Percentiles rank a stretch among this genome's conserved stretches.
Evolutionary conservation across 1,139 yeast species (phyloP).

Genomic region (Blastobotrys ciferrii): DNA sequence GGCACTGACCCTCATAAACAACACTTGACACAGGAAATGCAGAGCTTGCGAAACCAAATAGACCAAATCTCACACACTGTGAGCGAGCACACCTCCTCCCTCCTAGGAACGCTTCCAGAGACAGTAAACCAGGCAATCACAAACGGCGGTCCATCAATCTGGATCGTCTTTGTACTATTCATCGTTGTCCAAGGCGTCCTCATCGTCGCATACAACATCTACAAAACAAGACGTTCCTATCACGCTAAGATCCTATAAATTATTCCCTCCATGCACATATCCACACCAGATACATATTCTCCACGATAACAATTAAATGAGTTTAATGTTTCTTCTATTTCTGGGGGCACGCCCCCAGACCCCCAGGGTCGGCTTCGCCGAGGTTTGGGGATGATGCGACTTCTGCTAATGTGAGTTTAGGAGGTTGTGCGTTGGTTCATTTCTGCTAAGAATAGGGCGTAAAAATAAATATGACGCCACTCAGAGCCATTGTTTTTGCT

Average conservation of each 20-base stretch:
- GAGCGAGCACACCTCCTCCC: slow-evolving; percentile 29
- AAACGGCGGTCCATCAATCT: slow-evolving; percentile 33
- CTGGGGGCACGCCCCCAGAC: too few species aligned
- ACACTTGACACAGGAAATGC: slow-evolving; percentile 24
- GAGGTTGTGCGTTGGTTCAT: too few species aligned
- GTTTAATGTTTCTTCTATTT: too few species aligned
- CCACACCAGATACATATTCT: not conserved
- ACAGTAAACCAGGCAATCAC: slow-evolving; percentile 30
- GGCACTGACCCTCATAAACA: slow-evolving; percentile 19
- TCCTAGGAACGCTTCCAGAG: slow-evolving; percentile 32
- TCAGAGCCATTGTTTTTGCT: too few species aligned
- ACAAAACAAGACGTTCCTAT: slow-evolving; percentile 30
- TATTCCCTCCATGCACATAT: not conserved
- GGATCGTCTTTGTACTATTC: slow-evolving; percentile 29
- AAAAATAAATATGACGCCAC: too few species aligned
- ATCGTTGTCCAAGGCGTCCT: slow-evolving; percentile 32
- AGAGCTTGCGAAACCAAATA: slow-evolving; percentile 24
- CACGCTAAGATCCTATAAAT: slow-evolving; percentile 34
- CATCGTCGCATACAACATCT: slow-evolving; percentile 31
- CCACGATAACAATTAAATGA: too few species aligned
- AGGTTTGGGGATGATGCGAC: too few species aligned
- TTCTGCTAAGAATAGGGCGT: too few species aligned
- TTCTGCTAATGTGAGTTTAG: too few species aligned
- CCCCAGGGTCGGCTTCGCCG: too few species aligned
- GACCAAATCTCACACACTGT: slow-evolving; percentile 26